Base-by-base conservation (phyloP, 352 stramenopile genomes). In the Phytophthora constricta region DNA sequence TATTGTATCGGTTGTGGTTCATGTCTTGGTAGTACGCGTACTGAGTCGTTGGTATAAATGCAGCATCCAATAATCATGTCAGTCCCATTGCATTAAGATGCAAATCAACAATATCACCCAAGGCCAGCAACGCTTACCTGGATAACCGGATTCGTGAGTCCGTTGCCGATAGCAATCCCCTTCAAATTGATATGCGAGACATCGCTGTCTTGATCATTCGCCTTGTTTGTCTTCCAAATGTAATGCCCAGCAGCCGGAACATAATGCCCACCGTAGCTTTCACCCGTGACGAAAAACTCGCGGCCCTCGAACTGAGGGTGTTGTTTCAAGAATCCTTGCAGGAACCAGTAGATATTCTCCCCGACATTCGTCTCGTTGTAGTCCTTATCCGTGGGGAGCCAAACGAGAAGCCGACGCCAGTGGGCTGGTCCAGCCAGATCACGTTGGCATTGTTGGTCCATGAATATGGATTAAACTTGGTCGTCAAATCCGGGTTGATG, bases 221-320 rank as follows among this genome's bases (percentile, higher is more conserved):
- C 41, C 58, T 81, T 74, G 48, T 75, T 82, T 64, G 67, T 41
- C 56, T 77, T 43, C 63, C 65, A 80, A 42, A 90, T 83, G 53
- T 79, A 82, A 33, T 85, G 75, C 2, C 72, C 74, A 2, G 65
- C 69, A 5, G 61, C 63, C 5, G 80, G 80, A 14, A 84, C 77
- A 51, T 84, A 89, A 53, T 89, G 80, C 11, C 80, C 80, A 1
- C 56, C 79, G 33, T 88, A 88, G 47, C 76, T 85, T 46, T 90
- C 79, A n/a, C 79, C 79, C 2, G 79, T 74, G 31, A 90, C 55
- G 62, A 70, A 88, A 25, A 88, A 79, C 23, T 70, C 62, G 4
- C 77, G 74, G 16, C 63, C 64, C 13, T 73, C 23, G n/a, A 86
- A 84, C 53, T 86, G 42, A 9, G 77, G 77, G 49, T 87, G 76